Evolutionary conservation across 2,329 filamentous ascomycete species (phyloP), one percentile per base, ranked within the genome.

Genomic region (Colletotrichum limetticola): DNA sequence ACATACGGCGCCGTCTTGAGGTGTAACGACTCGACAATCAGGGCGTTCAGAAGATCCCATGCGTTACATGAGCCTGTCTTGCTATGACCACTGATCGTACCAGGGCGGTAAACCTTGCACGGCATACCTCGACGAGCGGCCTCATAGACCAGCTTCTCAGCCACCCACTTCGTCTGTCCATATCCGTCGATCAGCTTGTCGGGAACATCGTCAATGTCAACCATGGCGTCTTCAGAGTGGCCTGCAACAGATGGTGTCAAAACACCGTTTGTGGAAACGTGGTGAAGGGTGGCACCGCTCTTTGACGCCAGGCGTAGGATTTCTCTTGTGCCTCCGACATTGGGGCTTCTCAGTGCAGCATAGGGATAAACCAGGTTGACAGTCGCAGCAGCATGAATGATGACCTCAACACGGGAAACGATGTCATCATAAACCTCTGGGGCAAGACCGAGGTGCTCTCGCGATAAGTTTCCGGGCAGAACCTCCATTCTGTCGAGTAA

Each of bases 351-450:
- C 76, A 96, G 85, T 0, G 93, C 92, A 55, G 93, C 94, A 76
- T 95, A 95, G 0, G 94, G 93, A 76, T 96, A 95, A 0, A 96
- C 93, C 61, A 96, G 85, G 79, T 95, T 95, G 78, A 96, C 94
- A 0, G 91, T 93, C 5, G 94, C 94, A 30, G 91, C 94, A 46
- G 93, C 92, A 79, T 96, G 94, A 1, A 95, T 86, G 69, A 96
- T 92, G 46, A 95, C 93, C 74, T 95, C 87, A 1, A 94, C 86
- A 7, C 91, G 89, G 12, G 85, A 81, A 1, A 91, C 91, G 8
- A 95, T 85, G 32, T 91, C 86, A 28, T 91, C 87, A 76, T 94
- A 95, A 0, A 84, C 86, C 14, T 92, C 89, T 0, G 89, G 87
- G 0, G 91, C 86, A 24, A 95, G 87, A 65, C 94, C 94, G 19